Base-by-base conservation (phyloP, 2,329 filamentous ascomycete genomes). In the Calonectria ilicicola region DNA sequence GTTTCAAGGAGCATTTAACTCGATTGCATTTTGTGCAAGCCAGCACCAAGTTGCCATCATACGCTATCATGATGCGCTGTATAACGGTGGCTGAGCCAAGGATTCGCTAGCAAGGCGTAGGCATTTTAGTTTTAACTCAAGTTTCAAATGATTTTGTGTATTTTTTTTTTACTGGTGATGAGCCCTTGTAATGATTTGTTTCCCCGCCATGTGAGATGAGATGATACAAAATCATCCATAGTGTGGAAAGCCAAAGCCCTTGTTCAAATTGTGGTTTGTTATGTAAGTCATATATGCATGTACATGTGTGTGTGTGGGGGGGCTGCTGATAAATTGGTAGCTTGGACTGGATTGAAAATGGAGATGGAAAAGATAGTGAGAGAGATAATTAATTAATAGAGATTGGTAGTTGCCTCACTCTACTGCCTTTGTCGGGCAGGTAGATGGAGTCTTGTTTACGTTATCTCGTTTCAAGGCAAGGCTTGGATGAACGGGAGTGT, bases 1-100 rank as follows among this genome's bases (percentile, higher is more conserved):
- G 72, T 74, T 76, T 68, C 70, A 67, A 77, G 67, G 70, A 71
- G 72, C 66, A 67, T 64, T 53, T 38, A 70, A 66, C 70, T 74
- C 70, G 72, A 76, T 73, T 51, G 51, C 69, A 58, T 72, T 69
- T 69, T 65, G 67, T 66, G 14, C 69, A 67, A 72, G 67, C 60
- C 67, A 63, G 44, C 56, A 29, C 66, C 56, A 29, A 21, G 29
- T 21, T 35, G 53, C 47, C 29, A 56, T 47, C 47, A 60, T 29
- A 19, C 19, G 10, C 21, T 17, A n/a, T 35, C 17, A 51, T 40
- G 53, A 62, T 56, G 64, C 27, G 64, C 32, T 10, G 17, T 29
- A 29, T 9, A 47, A 56, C 42, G 56, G 64, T 60, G 56, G 65
- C 67, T 68, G 66, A 65, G 53, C 56, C 53, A 70, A 62, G 46